Evolutionary conservation across 768 basidiomycete species (phyloP).

Genomic region (Tremella fuciformis): DNA sequence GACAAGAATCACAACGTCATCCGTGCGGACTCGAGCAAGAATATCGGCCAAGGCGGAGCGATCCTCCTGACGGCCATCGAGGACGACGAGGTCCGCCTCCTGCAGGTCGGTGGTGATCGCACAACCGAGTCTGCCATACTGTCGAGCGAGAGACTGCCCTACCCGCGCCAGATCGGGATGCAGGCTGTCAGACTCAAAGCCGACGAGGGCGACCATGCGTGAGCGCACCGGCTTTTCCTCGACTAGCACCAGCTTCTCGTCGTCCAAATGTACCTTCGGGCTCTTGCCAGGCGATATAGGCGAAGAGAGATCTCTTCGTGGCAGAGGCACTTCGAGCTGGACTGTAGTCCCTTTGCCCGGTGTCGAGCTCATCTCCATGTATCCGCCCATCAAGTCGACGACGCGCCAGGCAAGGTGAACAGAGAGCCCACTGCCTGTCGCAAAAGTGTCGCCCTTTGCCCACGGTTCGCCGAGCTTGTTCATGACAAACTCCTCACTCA

Average conservation of each 20-base stretch:
- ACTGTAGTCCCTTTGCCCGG: slow-evolving; percentile 40
- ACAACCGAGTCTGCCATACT: slow-evolving; percentile 37
- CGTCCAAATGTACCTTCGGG: slow-evolving; percentile 14
- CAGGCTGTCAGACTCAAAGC: slow-evolving; percentile 22
- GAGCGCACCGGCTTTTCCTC: slow-evolving; percentile 12
- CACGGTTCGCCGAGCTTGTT: slow-evolving; percentile 41
- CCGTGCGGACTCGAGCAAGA: slow-evolving; percentile 18
- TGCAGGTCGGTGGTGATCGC: slow-evolving; percentile 17
- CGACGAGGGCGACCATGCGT: slow-evolving; percentile 33
- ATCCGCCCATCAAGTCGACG: slow-evolving; percentile 45
- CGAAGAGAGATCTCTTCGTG: slow-evolving; percentile 9
- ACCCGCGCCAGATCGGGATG: slow-evolving; percentile 15
- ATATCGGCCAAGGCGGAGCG: slow-evolving; percentile 16
- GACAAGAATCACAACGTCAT: slow-evolving; percentile 39
- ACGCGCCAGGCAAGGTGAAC: slow-evolving; percentile 46
- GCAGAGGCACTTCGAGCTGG: slow-evolving; percentile 41
- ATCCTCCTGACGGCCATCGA: slow-evolving; percentile 33
- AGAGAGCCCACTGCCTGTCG: slow-evolving; percentile 41
- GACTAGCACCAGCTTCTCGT: slow-evolving; percentile 32
- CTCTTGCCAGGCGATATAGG: slow-evolving; percentile 9
- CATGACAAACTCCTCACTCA: slow-evolving; percentile 26
- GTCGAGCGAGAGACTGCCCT: slow-evolving; percentile 25
- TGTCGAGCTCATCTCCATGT: slow-evolving; percentile 44
- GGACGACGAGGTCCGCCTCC: slow-evolving; percentile 41
- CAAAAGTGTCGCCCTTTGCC: slow-evolving; percentile 40